These are phyloP conservation scores for Neopestalotiopsis sp. DNA, from an alignment of 2,329 filamentous ascomycete species.

Conservation along the genomic window DNA sequence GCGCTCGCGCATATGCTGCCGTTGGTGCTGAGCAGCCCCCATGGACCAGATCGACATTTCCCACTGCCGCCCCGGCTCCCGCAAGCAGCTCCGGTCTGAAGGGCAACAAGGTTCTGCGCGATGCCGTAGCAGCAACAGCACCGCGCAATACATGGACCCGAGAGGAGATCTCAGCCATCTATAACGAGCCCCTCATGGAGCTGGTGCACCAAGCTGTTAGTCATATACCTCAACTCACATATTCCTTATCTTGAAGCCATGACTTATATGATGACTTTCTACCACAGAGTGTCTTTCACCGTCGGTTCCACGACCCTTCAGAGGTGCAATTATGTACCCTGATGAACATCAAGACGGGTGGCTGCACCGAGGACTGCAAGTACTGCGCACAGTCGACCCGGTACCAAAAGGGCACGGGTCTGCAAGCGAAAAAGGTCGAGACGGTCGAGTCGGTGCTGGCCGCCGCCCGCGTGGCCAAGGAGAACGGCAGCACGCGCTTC, in stretches of 20 bases:
- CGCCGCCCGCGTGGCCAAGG: slow-evolving; percentile 77
- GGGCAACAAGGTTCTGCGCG: slow-evolving; percentile 38
- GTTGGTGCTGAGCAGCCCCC: slow-evolving; percentile 2
- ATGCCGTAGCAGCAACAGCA: slow-evolving; percentile 63
- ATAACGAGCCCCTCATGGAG: slow-evolving; percentile 81
- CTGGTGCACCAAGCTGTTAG: slow-evolving; percentile 75
- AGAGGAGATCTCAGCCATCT: slow-evolving; percentile 81
- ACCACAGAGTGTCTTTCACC: slow-evolving; percentile 74
- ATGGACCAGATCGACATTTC: neutral
- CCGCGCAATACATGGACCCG: slow-evolving; percentile 79
- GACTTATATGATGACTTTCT: slow-evolving; percentile 16
- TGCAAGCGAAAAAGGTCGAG: slow-evolving; percentile 80
- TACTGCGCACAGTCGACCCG: slow-evolving; percentile 91
- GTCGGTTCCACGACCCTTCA: slow-evolving; percentile 82
- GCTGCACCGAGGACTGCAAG: slow-evolving; percentile 89
- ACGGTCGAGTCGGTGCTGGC: slow-evolving; percentile 81
- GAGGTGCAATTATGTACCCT: slow-evolving; percentile 91
- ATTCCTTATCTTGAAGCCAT: neutral
- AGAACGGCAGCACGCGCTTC: slow-evolving; percentile 87
- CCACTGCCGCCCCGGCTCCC: neutral
- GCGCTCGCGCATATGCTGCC: slow-evolving; percentile 10
- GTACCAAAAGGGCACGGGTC: slow-evolving; percentile 75
- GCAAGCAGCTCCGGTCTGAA: neutral
- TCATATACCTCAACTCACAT: slow-evolving; percentile 18
- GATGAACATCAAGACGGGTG: slow-evolving; percentile 96